phyloP scores from a whole-genome alignment of 73 alveolate species.

The Paramecium caudatum region DNA sequence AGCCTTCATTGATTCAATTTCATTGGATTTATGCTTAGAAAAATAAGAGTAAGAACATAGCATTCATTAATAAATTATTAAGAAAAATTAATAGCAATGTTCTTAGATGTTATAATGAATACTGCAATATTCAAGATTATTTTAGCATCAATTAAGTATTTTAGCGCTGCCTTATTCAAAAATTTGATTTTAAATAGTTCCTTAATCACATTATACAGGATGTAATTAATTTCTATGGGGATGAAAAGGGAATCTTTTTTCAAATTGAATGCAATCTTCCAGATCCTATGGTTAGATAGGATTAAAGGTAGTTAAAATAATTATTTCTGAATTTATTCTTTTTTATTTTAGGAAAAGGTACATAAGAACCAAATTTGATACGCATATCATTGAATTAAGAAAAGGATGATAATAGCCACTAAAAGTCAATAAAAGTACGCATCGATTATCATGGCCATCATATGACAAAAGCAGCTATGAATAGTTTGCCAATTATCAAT shows the following conservation, averaged over 20 bases:
- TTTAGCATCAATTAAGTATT: conserved; percentile 10
- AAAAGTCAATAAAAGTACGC: neutral
- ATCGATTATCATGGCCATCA: conserved; percentile 19
- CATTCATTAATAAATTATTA: conserved; percentile 44
- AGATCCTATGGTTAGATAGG: neutral
- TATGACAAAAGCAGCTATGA: neutral
- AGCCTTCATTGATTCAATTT: neutral
- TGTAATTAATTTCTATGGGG: neutral
- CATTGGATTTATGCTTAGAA: conserved; percentile 17
- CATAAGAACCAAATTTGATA: neutral
- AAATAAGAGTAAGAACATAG: neutral
- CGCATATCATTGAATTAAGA: neutral
- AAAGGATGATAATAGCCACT: neutral
- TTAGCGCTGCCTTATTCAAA: conserved; percentile 23
- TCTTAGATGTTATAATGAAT: neutral
- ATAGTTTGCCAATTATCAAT: conserved; percentile 1
- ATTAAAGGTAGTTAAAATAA: neutral
- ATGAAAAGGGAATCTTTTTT: conserved; percentile 2
- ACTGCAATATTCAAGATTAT: neutral
- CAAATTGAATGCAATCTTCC: neutral
- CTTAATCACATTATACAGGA: neutral
- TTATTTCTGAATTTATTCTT: neutral
- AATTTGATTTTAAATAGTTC: neutral
- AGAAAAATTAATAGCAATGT: conserved; percentile 17
- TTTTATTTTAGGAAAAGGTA: neutral